A percentile compares a stretch with the other conserved stretches of the same genome.
Conservation (phyloP, 2,329 filamentous ascomycete species). For the Fusarium sp. region DNA sequence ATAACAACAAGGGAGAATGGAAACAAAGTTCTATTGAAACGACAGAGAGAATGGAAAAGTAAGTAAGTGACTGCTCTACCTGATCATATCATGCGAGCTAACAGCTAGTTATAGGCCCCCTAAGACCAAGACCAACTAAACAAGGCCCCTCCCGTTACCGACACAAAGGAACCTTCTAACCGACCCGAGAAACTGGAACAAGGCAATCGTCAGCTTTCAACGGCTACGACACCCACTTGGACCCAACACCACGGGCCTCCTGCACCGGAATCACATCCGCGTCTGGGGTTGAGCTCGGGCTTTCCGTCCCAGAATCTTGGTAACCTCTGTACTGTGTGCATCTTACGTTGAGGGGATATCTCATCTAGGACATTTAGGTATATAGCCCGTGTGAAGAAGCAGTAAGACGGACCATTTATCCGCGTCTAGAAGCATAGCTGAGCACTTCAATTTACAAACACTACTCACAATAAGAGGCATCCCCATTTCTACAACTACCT, state of each 20-base stretch:
- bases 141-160: slow-evolving; percentile 27
- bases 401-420: slow-evolving; percentile 24
- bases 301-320: slow-evolving; percentile 5
- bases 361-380: slow-evolving; percentile 13
- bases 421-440: slow-evolving; percentile 6
- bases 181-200: slow-evolving; percentile 23
- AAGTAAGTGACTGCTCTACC: background rate
- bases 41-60: background rate
- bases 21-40: background rate
- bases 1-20: background rate
- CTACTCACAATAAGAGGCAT: background rate
- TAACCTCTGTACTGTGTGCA: background rate
- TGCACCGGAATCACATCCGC: slow-evolving; percentile 32
- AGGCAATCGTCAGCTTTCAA: slow-evolving; percentile 14
- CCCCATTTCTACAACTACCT: slow-evolving; percentile 6
- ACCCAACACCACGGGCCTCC: slow-evolving; percentile 17
- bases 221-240: background rate
- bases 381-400: slow-evolving; percentile 3
- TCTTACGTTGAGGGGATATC: background rate
- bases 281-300: background rate
- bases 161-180: slow-evolving; percentile 25
- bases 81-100: slow-evolving; percentile 7
- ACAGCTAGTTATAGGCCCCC: slow-evolving; percentile 22
- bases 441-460: background rate
- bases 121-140: slow-evolving; percentile 1